Conservation (phyloP, 1,284 basidiomycete genomes). For the Stygiomarasmius scandens region DNA sequence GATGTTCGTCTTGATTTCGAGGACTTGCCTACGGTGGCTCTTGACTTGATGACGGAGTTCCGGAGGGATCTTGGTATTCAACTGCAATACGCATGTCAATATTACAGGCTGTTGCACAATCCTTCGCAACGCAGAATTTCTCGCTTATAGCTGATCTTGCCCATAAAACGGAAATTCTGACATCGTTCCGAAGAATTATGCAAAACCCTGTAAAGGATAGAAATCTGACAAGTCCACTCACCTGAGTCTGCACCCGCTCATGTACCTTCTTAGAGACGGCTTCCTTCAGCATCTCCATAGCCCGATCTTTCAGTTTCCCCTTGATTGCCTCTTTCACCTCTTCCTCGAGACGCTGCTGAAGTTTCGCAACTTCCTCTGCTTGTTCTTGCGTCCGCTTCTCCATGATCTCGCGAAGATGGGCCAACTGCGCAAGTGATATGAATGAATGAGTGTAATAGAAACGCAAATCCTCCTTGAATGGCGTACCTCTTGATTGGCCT, state of each 20-base stretch:
- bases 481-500: conserved; percentile 45
- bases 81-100: too few species aligned
- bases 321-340: conserved; percentile 41
- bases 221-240: background rate
- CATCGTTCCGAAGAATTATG: too few species aligned
- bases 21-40: too few species aligned
- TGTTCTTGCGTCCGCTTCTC: conserved; percentile 41
- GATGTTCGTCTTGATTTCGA: too few species aligned
- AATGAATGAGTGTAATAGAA: background rate
- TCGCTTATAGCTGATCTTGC: too few species aligned
- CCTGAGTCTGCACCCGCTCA: background rate
- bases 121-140: too few species aligned
- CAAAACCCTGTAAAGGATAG: too few species aligned
- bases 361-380: conserved; percentile 36
- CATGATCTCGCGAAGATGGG: conserved; percentile 37
- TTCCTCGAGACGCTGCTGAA: conserved; percentile 36
- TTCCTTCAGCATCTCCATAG: background rate
- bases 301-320: conserved; percentile 28
- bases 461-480: background rate
- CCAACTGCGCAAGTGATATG: conserved; percentile 33
- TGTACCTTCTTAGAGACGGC: background rate
- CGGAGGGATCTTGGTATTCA: too few species aligned
- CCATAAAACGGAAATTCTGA: too few species aligned
- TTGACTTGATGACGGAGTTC: too few species aligned
- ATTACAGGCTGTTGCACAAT: too few species aligned